phyloP scores from a whole-genome alignment of 345 rosid species.

The Lumnitzera racemosa region DNA sequence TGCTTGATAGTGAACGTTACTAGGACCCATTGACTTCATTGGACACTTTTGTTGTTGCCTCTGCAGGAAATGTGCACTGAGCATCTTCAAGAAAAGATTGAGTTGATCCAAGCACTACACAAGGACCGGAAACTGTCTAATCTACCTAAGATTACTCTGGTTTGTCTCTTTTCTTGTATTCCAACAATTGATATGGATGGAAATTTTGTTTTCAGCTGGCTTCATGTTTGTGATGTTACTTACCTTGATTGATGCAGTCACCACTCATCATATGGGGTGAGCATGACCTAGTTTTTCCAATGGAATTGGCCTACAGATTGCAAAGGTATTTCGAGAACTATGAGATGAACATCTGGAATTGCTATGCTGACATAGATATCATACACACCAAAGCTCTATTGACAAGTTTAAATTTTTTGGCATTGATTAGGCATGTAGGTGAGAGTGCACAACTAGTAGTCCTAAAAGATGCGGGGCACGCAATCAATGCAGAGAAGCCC shows the following conservation, averaged over 20 bases:
- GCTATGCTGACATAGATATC: not conserved
- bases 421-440: slow-evolving; percentile 46
- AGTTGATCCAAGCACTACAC: slow-evolving; percentile 58
- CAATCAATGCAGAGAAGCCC: slow-evolving; percentile 62
- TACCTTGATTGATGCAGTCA: slow-evolving; percentile 32
- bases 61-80: slow-evolving; percentile 79
- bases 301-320: slow-evolving; percentile 71
- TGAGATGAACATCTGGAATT: not conserved
- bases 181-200: not conserved
- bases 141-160: slow-evolving; percentile 77
- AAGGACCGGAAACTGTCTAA: slow-evolving; percentile 58
- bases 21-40: not conserved
- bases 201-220: not conserved
- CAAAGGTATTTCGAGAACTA: slow-evolving; percentile 28
- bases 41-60: not conserved
- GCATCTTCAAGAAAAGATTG: slow-evolving; percentile 59
- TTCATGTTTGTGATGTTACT: not conserved
- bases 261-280: slow-evolving; percentile 79
- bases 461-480: slow-evolving; percentile 73
- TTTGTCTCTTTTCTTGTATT: slow-evolving; percentile 3
- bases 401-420: not conserved
- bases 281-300: slow-evolving; percentile 68
- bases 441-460: slow-evolving; percentile 47
- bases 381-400: too few relatives aligned
- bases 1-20: not conserved